Evolutionary conservation across 768 basidiomycete genomes (phyloP).

Genomic region (Hygrophorus russula): DNA sequence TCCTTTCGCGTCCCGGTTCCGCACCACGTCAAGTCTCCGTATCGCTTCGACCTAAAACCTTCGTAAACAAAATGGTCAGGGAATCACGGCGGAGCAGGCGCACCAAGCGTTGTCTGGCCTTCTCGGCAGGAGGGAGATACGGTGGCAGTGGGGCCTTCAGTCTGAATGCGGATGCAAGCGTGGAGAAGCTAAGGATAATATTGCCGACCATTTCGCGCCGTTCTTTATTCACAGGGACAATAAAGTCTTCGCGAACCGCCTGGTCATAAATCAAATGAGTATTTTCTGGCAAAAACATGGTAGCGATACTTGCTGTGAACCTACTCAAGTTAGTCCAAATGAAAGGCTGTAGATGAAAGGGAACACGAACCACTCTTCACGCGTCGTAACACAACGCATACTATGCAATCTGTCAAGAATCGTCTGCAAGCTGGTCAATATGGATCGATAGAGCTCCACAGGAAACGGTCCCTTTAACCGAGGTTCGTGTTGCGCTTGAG

Average conservation of each 20-base stretch:
- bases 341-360: conserved; percentile 5
- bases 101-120: conserved; percentile 70
- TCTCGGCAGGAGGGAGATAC: conserved; percentile 88
- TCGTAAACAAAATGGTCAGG: background rate
- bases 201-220: conserved; percentile 93
- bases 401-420: conserved; percentile 87
- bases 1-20: conserved; percentile 65
- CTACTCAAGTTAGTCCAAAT: conserved; percentile 21
- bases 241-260: conserved; percentile 79
- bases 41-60: conserved; percentile 64
- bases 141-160: conserved; percentile 92
- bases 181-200: conserved; percentile 83
- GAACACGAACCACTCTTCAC: conserved; percentile 75
- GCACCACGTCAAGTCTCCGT: conserved; percentile 78
- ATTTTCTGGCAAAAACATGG: no score
- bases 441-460: conserved; percentile 68
- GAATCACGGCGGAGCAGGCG: conserved; percentile 10
- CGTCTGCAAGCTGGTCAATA: conserved; percentile 72
- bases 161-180: conserved; percentile 66
- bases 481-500: conserved; percentile 87
- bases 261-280: conserved; percentile 17
- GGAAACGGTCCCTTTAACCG: conserved; percentile 95
- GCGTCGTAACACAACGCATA: conserved; percentile 94
- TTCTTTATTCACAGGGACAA: conserved; percentile 81
- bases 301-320: conserved; percentile 49